Base-by-base conservation (phyloP, 2,329 filamentous ascomycete species). In the Alternaria postmessia region DNA sequence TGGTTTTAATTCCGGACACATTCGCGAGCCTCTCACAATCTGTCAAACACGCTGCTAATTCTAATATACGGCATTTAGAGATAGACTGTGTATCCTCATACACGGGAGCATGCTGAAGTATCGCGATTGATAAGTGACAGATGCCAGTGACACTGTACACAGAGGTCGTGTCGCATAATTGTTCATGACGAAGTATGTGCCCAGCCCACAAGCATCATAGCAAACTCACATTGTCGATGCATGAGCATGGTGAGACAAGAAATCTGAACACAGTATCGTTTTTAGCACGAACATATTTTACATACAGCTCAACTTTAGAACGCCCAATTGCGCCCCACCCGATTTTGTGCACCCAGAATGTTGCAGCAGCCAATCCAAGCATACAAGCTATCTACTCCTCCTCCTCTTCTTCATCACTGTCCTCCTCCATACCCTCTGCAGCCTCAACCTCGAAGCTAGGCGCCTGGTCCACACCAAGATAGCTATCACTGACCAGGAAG, bases 401-500 rank as follows among this genome's bases (percentile, higher is more conserved):
- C n/a, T 74, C 73, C 22, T 94, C 92, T 44, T 95, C 92, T 0
- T 94, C 92, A 47, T 94, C 92, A 47, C 92, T 90, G 78, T 97
- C 94, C 74, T 97, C 92, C 58, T 98, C 95, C 92, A 95, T 96
- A 5, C 93, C 93, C 79, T 99, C 95, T 2, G 90, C 92, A 28
- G 91, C 95, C 54, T 87, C 89, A 44, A 99, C 89, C 57, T 87
- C 89, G 78, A 99, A 98, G 5, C 88, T 88, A 55, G 94, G 92
- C 75, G 96, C 96, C 81, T 99, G 95, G 81, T 99, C 96, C 54
- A 99, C 93, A 26, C 95, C 95, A 36, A 97, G 87, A 78, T 99
- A 99, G 78, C 92, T 94, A 81, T 99, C 95, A 77, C 94, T 95
- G 91, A 99, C 97, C 76, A 99, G 83, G 81, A 92, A 97, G 65